phyloP scores from a whole-genome alignment of 139 green algal species.

The Chlamydomonas incerta region DNA sequence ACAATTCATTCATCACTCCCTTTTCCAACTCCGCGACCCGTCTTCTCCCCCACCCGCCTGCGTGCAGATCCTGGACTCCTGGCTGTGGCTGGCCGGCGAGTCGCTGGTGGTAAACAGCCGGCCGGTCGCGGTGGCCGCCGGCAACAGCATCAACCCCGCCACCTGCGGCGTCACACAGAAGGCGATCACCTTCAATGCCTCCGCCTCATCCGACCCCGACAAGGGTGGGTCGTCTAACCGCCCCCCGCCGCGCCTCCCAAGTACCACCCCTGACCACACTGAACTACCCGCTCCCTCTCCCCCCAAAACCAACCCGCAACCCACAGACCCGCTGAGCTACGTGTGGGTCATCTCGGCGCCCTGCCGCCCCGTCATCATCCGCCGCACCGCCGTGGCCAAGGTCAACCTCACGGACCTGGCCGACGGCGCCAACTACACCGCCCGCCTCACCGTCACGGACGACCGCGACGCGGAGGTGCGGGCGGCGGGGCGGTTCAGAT shows the following conservation, averaged over 20 bases:
- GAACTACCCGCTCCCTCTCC: too few relatives aligned
- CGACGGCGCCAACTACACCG: background rate
- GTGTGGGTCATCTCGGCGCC: background rate
- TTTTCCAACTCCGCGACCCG: too few relatives aligned
- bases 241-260: too few relatives aligned
- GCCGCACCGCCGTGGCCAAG: background rate
- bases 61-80: constrained; percentile 16
- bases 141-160: background rate
- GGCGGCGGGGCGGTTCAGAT: background rate
- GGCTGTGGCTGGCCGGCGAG: constrained; percentile 1
- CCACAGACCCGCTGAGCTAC: background rate
- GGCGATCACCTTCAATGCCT: background rate
- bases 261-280: too few relatives aligned
- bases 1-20: too few relatives aligned
- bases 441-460: background rate
- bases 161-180: background rate
- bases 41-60: background rate
- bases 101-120: background rate
- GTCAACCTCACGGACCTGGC: background rate
- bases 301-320: background rate
- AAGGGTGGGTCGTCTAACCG: background rate
- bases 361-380: background rate
- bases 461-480: background rate
- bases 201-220: background rate
- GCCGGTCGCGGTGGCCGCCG: background rate